Base-by-base conservation (phyloP, 352 stramenopile genomes). In the Globisporangium paroecandrum region DNA sequence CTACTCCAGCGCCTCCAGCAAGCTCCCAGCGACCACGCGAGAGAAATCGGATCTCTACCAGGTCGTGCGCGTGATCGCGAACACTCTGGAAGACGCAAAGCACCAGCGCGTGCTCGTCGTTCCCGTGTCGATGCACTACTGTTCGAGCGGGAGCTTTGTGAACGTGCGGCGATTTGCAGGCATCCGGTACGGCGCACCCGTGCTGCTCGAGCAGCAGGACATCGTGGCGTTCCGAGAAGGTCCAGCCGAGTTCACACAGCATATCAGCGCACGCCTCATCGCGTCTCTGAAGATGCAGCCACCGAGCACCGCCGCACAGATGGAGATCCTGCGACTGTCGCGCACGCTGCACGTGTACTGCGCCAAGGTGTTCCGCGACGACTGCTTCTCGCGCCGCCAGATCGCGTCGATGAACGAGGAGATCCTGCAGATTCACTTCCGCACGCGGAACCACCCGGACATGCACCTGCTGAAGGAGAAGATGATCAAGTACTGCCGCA, bases 321-420 rank as follows among this genome's bases (percentile, higher is more conserved):
- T 91, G 55, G 81, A 91, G 62, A 79, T 90, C 62, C 68, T 91
- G 41, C 77, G 77, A 0, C 71, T 91, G 9, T 87, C 83, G n/a
- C 79, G 81, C 6, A 89, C 79, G 60, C 72, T 91, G 20, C 82
- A 91, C 66, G 81, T 91, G 25, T 87, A 85, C 62, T 91, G 83
- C 62, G 82, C 81, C 25, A 87, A 87, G 56, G 77, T 89, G 4
- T 75, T 84, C 41, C 75, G 76, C 18, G 82, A 91, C 69, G 81
- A 90, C 65, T 90, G 81, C 66, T 91, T 91, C 49, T 90, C 83
- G 20, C 70, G 80, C 41, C 74, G 83, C 58, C 83, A 91, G 69
- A 87, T 87, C 43, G 83, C 83, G 32, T 91, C 80, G 4, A 90
- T 91, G 81, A 91, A 91, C 70, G 83, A 91, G 66, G 83, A 91